Evolutionary conservation across 2,329 filamentous ascomycete genomes (phyloP), one percentile per base, ranked within the genome.

Genomic region (Alternaria triticimaculans): DNA sequence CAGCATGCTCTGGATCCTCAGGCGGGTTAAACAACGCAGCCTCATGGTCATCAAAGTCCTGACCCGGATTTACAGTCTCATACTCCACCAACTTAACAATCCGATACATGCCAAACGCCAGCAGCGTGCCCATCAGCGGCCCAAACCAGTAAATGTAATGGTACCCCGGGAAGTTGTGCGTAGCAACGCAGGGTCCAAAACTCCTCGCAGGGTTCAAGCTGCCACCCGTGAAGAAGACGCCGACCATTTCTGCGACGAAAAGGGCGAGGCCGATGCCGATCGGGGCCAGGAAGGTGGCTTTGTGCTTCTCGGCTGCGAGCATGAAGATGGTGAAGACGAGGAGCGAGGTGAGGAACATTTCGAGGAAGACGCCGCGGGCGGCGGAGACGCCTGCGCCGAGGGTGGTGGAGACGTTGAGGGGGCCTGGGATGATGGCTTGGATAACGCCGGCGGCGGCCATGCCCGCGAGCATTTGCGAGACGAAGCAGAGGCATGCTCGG

Each of bases 231-330:
- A 77, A 83, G 65, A 78, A 81, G 0, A 83, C 80, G 15, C 79
- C 85, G 5, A 82, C 79, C 54, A 88, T 65, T 61, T 88, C 84
- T 0, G 82, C 82, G 46, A 93, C 85, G 76, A 93, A 93, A 57
- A 93, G 84, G 0, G 90, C 84, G 3, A 92, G 79, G 1, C 92
- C 92, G 69, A 94, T 92, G 12, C 89, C 90, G 4, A 93, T 81
- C 0, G 91, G 91, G 0, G 91, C 91, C 2, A 93, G 80, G 73
- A 86, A 92, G 0, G 91, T 93, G 3, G 88, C 87, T 48, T 89
- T 88, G 77, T 93, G 90, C 80, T 93, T 93, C 76, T 92, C 90
- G 5, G 88, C 87, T 0, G 90, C 90, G 48, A 92, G 83, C 86
- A 92, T 90, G 70, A 81, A 80, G 53, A 82, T 80, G 3, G 78